Evolutionary conservation across 805 yeast species (phyloP).

Genomic region (Maudiozyma turicensis): DNA sequence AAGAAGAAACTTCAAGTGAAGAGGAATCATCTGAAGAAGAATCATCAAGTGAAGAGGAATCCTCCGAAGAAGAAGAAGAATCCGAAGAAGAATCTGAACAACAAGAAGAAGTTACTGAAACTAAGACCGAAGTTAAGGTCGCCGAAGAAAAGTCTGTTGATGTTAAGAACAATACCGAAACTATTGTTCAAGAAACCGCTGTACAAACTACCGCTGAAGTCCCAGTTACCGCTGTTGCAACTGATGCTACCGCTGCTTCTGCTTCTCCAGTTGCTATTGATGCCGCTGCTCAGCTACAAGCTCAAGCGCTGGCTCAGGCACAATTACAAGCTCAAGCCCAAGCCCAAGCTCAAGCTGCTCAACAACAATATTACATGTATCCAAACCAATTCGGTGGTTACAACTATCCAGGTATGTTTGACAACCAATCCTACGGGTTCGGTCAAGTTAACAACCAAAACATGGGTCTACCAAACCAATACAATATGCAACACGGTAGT

Average conservation of each 20-base stretch:
- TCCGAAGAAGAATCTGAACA: constrained; percentile 3
- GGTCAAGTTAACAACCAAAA: constrained; percentile 17
- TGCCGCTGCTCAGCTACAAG: background rate
- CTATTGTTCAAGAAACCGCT: constrained; percentile 19
- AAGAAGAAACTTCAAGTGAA: background rate
- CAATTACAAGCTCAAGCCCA: constrained; percentile 23
- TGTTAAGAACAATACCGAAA: constrained; percentile 2
- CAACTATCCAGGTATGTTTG: constrained; percentile 29
- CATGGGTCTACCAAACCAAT: constrained; percentile 11
- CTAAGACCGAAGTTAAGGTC: constrained; percentile 2
- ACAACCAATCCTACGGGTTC: constrained; percentile 24
- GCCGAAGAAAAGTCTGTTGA: background rate
- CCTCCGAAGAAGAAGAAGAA: constrained; percentile 6
- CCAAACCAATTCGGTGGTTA: constrained; percentile 29
- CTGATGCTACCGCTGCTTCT: background rate
- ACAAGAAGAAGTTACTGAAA: constrained; percentile 6
- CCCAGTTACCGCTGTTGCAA: background rate
- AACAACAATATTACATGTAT: constrained; percentile 29
- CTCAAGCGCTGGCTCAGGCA: constrained; percentile 22
- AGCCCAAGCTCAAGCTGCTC: constrained; percentile 17
- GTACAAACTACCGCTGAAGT: background rate
- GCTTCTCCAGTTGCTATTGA: background rate
- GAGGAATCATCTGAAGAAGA: constrained; percentile 7
- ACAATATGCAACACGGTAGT: constrained; percentile 18
- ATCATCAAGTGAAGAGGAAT: constrained; percentile 3